A percentile compares a stretch with the other conserved stretches of the same genome.
Conservation (phyloP, 2,329 filamentous ascomycete genomes). For the Botryotinia narcissicola region DNA sequence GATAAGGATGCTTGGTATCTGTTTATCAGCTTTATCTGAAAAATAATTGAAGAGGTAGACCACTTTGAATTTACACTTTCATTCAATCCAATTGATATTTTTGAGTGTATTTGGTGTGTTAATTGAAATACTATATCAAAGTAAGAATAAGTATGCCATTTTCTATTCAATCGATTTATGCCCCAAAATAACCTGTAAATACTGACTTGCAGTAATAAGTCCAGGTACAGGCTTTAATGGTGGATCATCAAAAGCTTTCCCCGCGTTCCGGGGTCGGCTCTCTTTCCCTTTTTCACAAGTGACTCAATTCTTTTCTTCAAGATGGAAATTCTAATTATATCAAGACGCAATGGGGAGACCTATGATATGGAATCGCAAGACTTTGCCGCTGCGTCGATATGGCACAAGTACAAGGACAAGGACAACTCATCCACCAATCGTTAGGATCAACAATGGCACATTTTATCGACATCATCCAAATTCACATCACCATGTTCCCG, state of each 20-base stretch:
- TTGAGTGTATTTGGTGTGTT: neutral
- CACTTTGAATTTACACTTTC: neutral
- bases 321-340: neutral
- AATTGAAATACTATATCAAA: too few species aligned
- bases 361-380: conserved; percentile 14
- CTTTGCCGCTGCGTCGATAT: conserved; percentile 26
- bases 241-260: conserved; percentile 14
- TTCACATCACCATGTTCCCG: conserved; percentile 42
- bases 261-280: conserved; percentile 4
- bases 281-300: neutral
- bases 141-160: neutral
- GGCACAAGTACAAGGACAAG: conserved; percentile 24
- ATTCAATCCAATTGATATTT: neutral
- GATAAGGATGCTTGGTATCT: neutral
- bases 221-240: neutral
- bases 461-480: conserved; percentile 77
- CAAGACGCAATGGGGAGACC: conserved; percentile 26
- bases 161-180: too few species aligned
- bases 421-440: conserved; percentile 52
- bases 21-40: neutral
- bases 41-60: neutral
- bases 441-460: conserved; percentile 73
- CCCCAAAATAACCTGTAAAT: neutral
- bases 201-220: neutral
- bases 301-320: neutral